phyloP scores from a whole-genome alignment of 768 basidiomycete genomes.

The Rhodocollybia butyracea region DNA sequence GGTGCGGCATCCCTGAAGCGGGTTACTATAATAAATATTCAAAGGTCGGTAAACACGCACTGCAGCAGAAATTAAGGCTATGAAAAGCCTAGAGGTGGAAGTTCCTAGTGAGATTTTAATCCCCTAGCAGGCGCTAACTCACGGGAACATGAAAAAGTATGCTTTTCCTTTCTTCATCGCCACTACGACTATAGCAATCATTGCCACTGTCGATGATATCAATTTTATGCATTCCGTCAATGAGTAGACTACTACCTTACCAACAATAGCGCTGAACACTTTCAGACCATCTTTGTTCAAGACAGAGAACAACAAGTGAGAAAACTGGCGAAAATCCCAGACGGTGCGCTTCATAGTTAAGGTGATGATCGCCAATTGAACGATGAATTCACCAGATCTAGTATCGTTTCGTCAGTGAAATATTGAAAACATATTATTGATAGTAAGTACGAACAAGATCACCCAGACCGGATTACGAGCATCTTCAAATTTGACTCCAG shows the following conservation, averaged over 20 bases:
- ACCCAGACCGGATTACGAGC: neutral
- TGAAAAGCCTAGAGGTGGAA: neutral
- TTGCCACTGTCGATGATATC: no score
- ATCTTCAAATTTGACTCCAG: neutral
- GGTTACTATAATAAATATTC: no score
- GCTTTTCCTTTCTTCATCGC: neutral
- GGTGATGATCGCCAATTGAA: neutral
- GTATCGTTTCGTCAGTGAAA: neutral
- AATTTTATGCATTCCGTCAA: no score
- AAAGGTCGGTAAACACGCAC: neutral
- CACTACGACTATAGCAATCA: neutral
- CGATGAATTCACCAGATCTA: neutral
- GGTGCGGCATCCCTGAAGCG: neutral
- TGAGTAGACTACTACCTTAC: no score
- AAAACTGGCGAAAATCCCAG: slow-evolving; percentile 3
- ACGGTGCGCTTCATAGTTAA: neutral
- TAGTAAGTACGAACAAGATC: neutral
- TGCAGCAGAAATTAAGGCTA: neutral
- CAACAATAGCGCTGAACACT: neutral
- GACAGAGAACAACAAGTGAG: neutral
- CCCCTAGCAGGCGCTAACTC: no score
- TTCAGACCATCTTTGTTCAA: neutral
- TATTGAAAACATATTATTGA: neutral
- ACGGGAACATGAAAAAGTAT: neutral
- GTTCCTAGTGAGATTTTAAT: no score